Percentiles rank a stretch among this genome's conserved stretches.
Evolutionary conservation across 1,284 basidiomycete species (phyloP).

Genomic region (Coriolopsis trogii): DNA sequence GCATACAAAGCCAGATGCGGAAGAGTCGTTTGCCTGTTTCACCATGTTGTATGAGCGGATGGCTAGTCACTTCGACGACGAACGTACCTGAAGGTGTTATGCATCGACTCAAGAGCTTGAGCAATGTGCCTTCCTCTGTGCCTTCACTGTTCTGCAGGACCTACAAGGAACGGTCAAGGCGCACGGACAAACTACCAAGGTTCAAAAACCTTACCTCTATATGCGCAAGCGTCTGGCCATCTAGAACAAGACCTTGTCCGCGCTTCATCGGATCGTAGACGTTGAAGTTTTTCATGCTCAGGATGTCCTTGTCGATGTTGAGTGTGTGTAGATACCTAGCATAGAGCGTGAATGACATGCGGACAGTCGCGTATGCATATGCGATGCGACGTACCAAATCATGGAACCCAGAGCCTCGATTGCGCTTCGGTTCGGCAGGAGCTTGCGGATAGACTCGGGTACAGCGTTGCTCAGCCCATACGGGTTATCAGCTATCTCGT

Average conservation of each 20-base stretch:
- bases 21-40: conserved; percentile 84
- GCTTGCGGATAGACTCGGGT: conserved; percentile 74
- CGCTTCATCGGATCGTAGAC: conserved; percentile 93
- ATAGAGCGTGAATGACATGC: neutral
- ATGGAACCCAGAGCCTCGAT: conserved; percentile 88
- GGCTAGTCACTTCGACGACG: too few relatives aligned
- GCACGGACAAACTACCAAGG: too few relatives aligned
- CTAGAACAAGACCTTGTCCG: conserved; percentile 82
- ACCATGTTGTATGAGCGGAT: neutral
- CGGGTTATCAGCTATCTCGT: conserved; percentile 46
- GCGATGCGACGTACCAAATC: conserved; percentile 65
- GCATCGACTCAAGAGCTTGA: conserved; percentile 84
- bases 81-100: conserved; percentile 84
- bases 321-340: conserved; percentile 84
- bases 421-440: conserved; percentile 67
- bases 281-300: conserved; percentile 95
- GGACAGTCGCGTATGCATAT: neutral
- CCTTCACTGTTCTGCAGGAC: conserved; percentile 91
- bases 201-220: conserved; percentile 86
- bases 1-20: conserved; percentile 92
- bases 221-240: conserved; percentile 93
- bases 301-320: conserved; percentile 91
- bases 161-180: conserved; percentile 37
- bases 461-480: conserved; percentile 53
- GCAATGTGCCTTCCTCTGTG: conserved; percentile 84